phyloP scores from a whole-genome alignment of 148 eudicot species.

The Rhododendron kiyosumense region DNA sequence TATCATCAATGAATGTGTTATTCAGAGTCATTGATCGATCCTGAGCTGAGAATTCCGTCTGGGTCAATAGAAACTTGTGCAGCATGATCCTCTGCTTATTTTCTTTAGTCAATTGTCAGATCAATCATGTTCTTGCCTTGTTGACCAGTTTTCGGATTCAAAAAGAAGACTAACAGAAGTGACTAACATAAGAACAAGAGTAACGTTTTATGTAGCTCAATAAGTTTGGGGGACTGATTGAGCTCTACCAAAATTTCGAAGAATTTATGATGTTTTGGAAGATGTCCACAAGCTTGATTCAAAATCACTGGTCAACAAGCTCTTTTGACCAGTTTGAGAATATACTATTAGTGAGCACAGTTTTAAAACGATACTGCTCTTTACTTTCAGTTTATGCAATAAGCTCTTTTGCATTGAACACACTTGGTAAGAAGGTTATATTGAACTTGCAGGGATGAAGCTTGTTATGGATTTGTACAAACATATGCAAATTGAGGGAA shows the following conservation, averaged over 20 bases:
- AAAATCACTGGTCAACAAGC: neutral
- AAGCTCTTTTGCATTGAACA: neutral
- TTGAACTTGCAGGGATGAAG: conserved; percentile 20
- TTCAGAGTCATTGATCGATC: neutral
- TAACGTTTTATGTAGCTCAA: neutral
- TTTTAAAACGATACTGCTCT: neutral
- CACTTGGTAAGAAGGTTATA: neutral
- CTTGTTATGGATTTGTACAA: conserved; percentile 19
- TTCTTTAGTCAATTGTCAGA: neutral
- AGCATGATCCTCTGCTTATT: neutral
- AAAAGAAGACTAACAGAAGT: neutral
- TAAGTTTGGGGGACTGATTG: neutral
- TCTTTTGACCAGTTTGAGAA: too few relatives aligned
- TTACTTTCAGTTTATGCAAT: neutral
- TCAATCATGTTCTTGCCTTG: neutral
- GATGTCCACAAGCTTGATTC: neutral
- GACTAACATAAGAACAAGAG: neutral
- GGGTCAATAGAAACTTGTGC: neutral
- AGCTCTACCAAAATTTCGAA: neutral
- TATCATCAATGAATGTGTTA: neutral
- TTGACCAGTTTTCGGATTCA: neutral
- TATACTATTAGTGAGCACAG: neutral
- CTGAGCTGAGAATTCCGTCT: neutral
- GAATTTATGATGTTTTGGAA: neutral
- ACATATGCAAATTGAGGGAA: conserved; percentile 14